phyloP scores from a whole-genome alignment of 495 filamentous ascomycete species.

The Podospora tetraspora region DNA sequence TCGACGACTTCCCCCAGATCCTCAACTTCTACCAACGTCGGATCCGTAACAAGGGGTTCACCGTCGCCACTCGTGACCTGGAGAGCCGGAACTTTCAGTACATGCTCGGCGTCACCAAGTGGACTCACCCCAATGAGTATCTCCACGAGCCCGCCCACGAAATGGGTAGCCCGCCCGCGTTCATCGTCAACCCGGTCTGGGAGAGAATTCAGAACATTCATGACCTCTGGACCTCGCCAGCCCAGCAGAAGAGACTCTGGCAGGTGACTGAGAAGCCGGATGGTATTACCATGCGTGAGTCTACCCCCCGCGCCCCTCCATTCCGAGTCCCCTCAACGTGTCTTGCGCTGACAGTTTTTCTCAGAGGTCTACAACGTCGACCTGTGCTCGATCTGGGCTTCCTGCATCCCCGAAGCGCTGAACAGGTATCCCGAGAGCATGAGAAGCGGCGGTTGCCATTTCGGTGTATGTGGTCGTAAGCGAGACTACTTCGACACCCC shows the following conservation, averaged over 20 bases:
- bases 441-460: constrained; percentile 5
- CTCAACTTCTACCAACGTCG: not conserved
- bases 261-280: constrained; percentile 27
- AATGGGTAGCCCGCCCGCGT: constrained; percentile 10
- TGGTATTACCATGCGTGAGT: constrained; percentile 20
- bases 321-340: not conserved
- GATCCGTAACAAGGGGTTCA: not conserved
- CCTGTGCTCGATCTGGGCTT: constrained; percentile 5
- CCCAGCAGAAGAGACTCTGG: constrained; percentile 2
- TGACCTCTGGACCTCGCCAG: not conserved
- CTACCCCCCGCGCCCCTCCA: not conserved
- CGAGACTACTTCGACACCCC: constrained; percentile 1
- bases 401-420: constrained; percentile 2
- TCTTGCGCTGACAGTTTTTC: not conserved
- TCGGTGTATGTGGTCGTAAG: constrained; percentile 13
- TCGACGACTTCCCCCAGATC: constrained; percentile 15
- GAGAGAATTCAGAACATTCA: constrained; percentile 12
- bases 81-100: constrained; percentile 12
- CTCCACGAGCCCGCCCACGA: constrained; percentile 7
- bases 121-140: constrained; percentile 1
- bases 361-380: constrained; percentile 17
- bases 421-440: constrained; percentile 3
- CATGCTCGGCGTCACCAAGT: constrained; percentile 19
- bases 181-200: constrained; percentile 16
- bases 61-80: constrained; percentile 2